Conservation (phyloP, 805 yeast genomes). For the Candida orba region DNA sequence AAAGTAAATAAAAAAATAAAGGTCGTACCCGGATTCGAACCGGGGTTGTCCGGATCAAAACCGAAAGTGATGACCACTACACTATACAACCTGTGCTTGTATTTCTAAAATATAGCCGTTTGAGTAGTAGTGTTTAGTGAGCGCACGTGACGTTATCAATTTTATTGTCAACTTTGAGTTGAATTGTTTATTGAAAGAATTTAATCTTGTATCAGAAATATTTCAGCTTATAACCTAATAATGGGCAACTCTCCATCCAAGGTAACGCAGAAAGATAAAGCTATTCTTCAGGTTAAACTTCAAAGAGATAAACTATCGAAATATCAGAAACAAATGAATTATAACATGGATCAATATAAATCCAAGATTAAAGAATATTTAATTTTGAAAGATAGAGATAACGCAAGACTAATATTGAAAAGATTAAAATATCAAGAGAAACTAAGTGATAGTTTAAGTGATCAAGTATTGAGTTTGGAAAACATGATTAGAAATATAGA, state of each 20-base stretch:
- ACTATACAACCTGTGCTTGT: slow-evolving; percentile 38
- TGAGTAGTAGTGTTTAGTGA: not conserved
- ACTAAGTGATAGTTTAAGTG: slow-evolving; percentile 60
- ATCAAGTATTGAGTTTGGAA: slow-evolving; percentile 75
- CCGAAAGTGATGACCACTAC: slow-evolving; percentile 58
- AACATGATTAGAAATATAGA: slow-evolving; percentile 74
- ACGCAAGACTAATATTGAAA: slow-evolving; percentile 64
- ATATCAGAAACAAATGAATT: slow-evolving; percentile 47
- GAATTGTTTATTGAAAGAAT: too few species aligned
- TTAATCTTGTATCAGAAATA: too few species aligned
- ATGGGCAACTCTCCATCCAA: slow-evolving; percentile 29
- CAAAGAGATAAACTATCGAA: slow-evolving; percentile 82
- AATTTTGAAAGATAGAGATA: slow-evolving; percentile 26
- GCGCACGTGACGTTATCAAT: not conserved
- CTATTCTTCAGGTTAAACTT: slow-evolving; percentile 76
- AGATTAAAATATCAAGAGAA: slow-evolving; percentile 78
- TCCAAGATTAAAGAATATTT: slow-evolving; percentile 26
- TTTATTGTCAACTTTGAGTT: too few species aligned
- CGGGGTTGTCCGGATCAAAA: slow-evolving; percentile 66
- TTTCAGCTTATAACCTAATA: not conserved
- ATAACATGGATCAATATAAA: slow-evolving; percentile 54
- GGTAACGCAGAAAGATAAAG: slow-evolving; percentile 79
- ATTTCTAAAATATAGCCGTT: not conserved
- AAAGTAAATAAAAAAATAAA: slow-evolving; percentile 20
- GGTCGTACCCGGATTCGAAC: slow-evolving; percentile 87